Evolutionary conservation across 192 early-diverging fungal genomes (phyloP).

Genomic region (Pilaira anomala): DNA sequence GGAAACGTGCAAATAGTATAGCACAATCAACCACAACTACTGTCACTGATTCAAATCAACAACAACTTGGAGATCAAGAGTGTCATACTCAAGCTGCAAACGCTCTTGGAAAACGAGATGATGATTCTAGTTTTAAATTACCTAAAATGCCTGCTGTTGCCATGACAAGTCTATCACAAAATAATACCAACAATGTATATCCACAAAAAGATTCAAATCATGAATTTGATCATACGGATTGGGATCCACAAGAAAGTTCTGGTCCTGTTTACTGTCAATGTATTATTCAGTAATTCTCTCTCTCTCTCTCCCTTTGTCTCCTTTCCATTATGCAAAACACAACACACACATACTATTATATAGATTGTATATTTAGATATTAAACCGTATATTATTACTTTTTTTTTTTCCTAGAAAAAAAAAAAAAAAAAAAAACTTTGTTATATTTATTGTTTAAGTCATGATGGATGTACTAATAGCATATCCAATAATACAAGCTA

Average conservation of each 20-base stretch:
- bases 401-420: too few species aligned
- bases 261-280: conserved; percentile 19
- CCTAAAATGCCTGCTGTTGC: conserved; percentile 17
- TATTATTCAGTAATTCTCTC: conserved; percentile 8
- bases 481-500: too few species aligned
- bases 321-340: too few species aligned
- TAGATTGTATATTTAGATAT: too few species aligned
- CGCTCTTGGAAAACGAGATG: not conserved
- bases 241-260: conserved; percentile 1
- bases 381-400: too few species aligned
- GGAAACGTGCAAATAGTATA: conserved; percentile 10
- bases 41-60: not conserved
- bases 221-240: not conserved
- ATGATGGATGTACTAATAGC: too few species aligned
- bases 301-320: too few species aligned
- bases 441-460: too few species aligned
- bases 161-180: conserved; percentile 1
- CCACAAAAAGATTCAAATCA: too few species aligned
- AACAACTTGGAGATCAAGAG: not conserved
- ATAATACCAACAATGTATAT: not conserved
- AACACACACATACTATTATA: too few species aligned
- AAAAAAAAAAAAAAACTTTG: too few species aligned
- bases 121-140: conserved; percentile 2
- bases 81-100: not conserved
- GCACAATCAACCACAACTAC: not conserved